A percentile compares a stretch with the other conserved stretches of the same genome.
Conservation (phyloP, 306 rosid genomes). For the Potentilla sterilis region DNA sequence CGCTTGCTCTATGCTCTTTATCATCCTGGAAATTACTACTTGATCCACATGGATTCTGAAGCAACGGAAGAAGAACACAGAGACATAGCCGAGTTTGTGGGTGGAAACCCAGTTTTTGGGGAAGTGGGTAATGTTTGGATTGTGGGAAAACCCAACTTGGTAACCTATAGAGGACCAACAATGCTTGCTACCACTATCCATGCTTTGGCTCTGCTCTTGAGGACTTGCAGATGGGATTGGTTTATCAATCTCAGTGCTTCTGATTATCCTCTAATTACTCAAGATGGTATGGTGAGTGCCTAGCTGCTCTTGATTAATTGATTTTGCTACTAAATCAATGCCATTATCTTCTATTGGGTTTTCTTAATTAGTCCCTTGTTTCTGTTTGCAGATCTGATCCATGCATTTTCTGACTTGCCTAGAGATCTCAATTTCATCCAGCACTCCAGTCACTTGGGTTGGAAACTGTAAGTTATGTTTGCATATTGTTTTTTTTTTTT, state of each 20-base stretch:
- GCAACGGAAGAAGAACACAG: slow-evolving; percentile 63
- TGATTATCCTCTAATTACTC: slow-evolving; percentile 85
- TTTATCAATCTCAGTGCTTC: slow-evolving; percentile 93
- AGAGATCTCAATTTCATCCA: slow-evolving; percentile 79
- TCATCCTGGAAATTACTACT: slow-evolving; percentile 81
- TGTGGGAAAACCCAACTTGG: slow-evolving; percentile 72
- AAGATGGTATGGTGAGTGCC: slow-evolving; percentile 99
- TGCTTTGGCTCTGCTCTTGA: slow-evolving; percentile 69
- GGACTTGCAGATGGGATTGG: slow-evolving; percentile 81
- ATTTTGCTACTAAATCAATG: neutral
- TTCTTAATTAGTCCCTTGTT: neutral
- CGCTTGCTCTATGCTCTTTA: slow-evolving; percentile 61
- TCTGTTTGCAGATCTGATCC: slow-evolving; percentile 62
- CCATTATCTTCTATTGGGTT: neutral
- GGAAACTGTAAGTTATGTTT: slow-evolving; percentile 57
- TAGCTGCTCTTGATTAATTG: neutral
- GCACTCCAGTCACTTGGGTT: slow-evolving; percentile 80
- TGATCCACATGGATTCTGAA: slow-evolving; percentile 72
- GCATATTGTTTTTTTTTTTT: neutral
- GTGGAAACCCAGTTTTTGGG: slow-evolving; percentile 53
- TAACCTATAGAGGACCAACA: slow-evolving; percentile 90
- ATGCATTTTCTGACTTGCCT: slow-evolving; percentile 72
- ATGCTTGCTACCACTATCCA: slow-evolving; percentile 95
- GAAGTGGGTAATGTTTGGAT: slow-evolving; percentile 82
- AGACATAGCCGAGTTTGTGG: slow-evolving; percentile 49